Conservation (phyloP, 306 rosid species). For the Sindora glabra region DNA sequence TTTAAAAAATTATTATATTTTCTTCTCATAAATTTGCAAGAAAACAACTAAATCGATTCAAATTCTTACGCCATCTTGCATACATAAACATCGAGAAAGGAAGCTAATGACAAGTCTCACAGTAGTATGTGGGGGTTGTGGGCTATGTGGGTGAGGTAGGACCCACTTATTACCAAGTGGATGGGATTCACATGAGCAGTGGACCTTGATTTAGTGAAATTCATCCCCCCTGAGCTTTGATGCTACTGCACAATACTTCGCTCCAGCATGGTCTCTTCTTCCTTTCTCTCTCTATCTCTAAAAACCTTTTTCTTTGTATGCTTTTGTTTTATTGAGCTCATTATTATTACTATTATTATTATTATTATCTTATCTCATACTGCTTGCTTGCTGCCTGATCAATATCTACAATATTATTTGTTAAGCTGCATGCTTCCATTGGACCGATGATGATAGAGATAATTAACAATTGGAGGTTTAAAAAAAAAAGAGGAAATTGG, state of each 20-base stretch:
- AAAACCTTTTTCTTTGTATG: no score
- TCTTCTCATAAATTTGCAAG: no score
- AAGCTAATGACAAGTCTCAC: not conserved
- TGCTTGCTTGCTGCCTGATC: conserved; percentile 16
- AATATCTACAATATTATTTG: conserved; percentile 33
- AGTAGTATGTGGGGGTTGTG: conserved; percentile 45
- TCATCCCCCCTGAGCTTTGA: conserved; percentile 93
- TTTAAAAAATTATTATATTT: no score
- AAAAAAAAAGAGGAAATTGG: no score
- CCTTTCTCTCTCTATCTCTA: not conserved
- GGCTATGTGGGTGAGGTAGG: conserved; percentile 59
- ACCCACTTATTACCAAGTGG: conserved; percentile 52
- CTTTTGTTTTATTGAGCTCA: not conserved
- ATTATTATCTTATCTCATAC: conserved; percentile 21
- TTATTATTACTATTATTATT: not conserved
- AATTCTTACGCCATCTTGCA: conserved; percentile 2
- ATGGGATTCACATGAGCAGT: conserved; percentile 80
- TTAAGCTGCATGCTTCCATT: no score
- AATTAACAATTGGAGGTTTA: no score
- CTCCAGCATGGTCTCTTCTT: conserved; percentile 28
- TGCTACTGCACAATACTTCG: conserved; percentile 23
- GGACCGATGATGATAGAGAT: no score
- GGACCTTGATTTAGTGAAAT: conserved; percentile 58
- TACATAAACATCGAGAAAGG: not conserved
- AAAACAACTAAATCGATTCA: no score